Conservation (phyloP, 2,329 filamentous ascomycete species). For the Xylariaceae sp. region DNA sequence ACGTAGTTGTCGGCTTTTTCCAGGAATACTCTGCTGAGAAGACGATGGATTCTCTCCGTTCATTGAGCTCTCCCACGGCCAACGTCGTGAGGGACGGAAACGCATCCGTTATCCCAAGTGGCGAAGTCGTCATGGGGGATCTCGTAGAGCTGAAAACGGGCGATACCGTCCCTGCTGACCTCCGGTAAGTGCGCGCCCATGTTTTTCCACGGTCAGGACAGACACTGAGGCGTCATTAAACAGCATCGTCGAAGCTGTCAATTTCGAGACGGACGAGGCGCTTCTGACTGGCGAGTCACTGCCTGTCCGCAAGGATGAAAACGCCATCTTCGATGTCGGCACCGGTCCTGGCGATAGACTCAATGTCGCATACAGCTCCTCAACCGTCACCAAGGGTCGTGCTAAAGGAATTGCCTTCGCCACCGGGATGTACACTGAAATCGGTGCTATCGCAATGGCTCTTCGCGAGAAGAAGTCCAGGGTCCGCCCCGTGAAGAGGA, state of each 20-base stretch:
- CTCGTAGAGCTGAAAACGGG: conserved; percentile 50
- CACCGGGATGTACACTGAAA: conserved; percentile 56
- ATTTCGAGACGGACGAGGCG: conserved; percentile 56
- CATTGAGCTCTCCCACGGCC: conserved; percentile 45
- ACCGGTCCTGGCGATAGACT: conserved; percentile 57
- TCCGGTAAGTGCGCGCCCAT: too few relatives aligned
- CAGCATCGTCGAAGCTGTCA: conserved; percentile 45
- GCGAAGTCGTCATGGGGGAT: conserved; percentile 52
- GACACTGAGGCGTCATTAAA: not conserved
- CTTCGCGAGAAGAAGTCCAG: conserved; percentile 52
- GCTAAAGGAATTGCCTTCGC: conserved; percentile 55
- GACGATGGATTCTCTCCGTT: conserved; percentile 48
- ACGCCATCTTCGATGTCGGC: conserved; percentile 43
- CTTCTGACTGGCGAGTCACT: conserved; percentile 59
- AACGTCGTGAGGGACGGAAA: conserved; percentile 46
- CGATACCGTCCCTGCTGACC: conserved; percentile 39
- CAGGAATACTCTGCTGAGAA: conserved; percentile 53
- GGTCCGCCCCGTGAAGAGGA: conserved; percentile 46
- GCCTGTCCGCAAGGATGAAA: conserved; percentile 49
- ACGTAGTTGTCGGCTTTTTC: conserved; percentile 49
- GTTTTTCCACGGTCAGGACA: too few relatives aligned
- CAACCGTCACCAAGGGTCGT: conserved; percentile 57
- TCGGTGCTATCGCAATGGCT: conserved; percentile 58
- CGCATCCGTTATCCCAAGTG: conserved; percentile 45
- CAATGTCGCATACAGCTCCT: conserved; percentile 58